These are phyloP conservation scores for Oleoguttula mirabilis DNA, from an alignment of 495 filamentous ascomycete species.

Conservation along the genomic window DNA sequence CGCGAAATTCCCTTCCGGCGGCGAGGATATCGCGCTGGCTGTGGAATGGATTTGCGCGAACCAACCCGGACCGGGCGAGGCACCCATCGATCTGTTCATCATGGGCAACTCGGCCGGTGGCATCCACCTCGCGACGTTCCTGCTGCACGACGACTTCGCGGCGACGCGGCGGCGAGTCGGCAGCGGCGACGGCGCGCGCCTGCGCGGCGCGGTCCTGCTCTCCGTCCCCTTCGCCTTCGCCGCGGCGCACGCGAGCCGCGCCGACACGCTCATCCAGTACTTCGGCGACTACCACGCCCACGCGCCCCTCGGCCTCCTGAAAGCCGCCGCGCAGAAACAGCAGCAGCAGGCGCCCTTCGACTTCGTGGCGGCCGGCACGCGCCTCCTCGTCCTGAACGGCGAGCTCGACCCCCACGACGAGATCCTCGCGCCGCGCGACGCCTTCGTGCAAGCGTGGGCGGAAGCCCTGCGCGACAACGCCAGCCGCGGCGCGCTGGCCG, in stretches of 20 bases:
- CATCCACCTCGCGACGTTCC: constrained; percentile 31
- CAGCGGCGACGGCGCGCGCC: constrained; percentile 18
- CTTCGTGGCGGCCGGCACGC: constrained; percentile 19
- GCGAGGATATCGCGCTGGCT: constrained; percentile 30
- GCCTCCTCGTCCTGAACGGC: constrained; percentile 27
- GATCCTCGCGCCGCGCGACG: constrained; percentile 24
- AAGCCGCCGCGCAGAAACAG: constrained; percentile 20
- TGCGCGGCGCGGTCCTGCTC: constrained; percentile 28
- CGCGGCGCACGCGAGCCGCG: constrained; percentile 7
- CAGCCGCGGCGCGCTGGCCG: constrained; percentile 20
- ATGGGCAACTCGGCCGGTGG: constrained; percentile 37
- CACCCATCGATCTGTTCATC: constrained; percentile 29
- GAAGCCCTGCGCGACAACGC: constrained; percentile 4
- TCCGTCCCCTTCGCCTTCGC: constrained; percentile 33
- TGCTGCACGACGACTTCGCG: constrained; percentile 20
- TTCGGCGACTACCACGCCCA: constrained; percentile 25
- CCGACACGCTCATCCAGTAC: constrained; percentile 12
- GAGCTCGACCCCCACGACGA: constrained; percentile 32
- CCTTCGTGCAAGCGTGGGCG: constrained; percentile 28
- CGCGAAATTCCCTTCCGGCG: constrained; percentile 31
- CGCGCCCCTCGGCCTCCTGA: constrained; percentile 25
- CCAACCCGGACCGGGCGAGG: not conserved
- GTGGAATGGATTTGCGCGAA: constrained; percentile 29
- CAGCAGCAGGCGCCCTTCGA: constrained; percentile 19
- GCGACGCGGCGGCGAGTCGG: constrained; percentile 7